phyloP scores from a whole-genome alignment of 768 basidiomycete genomes.

The Inosperma sp. region DNA sequence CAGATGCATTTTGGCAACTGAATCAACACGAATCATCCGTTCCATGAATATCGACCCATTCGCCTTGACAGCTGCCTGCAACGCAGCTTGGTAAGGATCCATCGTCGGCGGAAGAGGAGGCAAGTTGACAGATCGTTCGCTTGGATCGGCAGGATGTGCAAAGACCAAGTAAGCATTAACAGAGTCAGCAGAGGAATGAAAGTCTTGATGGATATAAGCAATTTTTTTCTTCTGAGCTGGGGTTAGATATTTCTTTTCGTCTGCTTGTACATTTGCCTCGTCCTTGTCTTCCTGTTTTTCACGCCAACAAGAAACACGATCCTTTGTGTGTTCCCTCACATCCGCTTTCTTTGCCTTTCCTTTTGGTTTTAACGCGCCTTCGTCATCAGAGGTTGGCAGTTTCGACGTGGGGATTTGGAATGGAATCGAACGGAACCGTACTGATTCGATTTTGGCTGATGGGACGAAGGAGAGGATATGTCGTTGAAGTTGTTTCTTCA shows the following conservation, averaged over 20 bases:
- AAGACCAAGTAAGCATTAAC: slow-evolving; percentile 92
- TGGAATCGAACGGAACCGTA: slow-evolving; percentile 89
- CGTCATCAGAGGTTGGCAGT: slow-evolving; percentile 42
- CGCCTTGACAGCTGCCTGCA: slow-evolving; percentile 48
- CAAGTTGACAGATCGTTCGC: slow-evolving; percentile 42
- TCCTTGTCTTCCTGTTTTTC: slow-evolving; percentile 38
- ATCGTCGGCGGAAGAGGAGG: slow-evolving; percentile 47
- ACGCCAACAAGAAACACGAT: slow-evolving; percentile 61
- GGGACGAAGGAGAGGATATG: slow-evolving; percentile 73
- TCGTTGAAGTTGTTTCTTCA: slow-evolving; percentile 60
- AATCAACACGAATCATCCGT: slow-evolving; percentile 75
- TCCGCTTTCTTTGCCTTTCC: slow-evolving; percentile 23
- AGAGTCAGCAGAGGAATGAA: slow-evolving; percentile 71
- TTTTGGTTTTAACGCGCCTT: slow-evolving; percentile 28
- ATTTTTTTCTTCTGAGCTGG: slow-evolving; percentile 88
- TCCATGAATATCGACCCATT: slow-evolving; percentile 75
- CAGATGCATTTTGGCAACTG: slow-evolving; percentile 36
- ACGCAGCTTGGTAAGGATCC: slow-evolving; percentile 71
- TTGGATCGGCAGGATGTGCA: slow-evolving; percentile 53
- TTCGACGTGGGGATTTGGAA: slow-evolving; percentile 79
- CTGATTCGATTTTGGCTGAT: slow-evolving; percentile 80
- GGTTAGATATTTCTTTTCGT: slow-evolving; percentile 67
- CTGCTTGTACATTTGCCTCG: slow-evolving; percentile 38
- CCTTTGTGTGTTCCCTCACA: slow-evolving; percentile 47
- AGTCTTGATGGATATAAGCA: slow-evolving; percentile 89